phyloP scores from a whole-genome alignment of 2,329 filamentous ascomycete species.

The Rhynchosporium agropyri region DNA sequence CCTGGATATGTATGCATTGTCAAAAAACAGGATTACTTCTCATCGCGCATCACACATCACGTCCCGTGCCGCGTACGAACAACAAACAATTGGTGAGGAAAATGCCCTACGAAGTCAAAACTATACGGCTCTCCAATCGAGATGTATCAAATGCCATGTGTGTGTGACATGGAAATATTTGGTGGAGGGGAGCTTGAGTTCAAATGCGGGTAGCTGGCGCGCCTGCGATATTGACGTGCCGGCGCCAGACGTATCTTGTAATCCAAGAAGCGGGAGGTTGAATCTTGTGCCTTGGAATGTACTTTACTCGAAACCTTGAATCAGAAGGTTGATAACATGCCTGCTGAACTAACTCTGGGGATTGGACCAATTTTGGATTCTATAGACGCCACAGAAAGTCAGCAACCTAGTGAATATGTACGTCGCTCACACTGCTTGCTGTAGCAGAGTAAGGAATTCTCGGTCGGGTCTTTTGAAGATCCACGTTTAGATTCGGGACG shows the following conservation, averaged over 20 bases:
- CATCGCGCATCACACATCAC: neutral
- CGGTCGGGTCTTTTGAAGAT: neutral
- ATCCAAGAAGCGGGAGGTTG: slow-evolving; percentile 1
- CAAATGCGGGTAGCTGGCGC: neutral
- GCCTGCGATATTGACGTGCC: neutral
- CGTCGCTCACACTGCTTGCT: neutral
- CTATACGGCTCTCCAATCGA: slow-evolving; percentile 2
- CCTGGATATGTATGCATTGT: neutral
- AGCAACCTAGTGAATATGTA: slow-evolving; percentile 7
- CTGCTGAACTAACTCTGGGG: neutral
- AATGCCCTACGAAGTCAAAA: neutral
- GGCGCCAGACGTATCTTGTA: neutral
- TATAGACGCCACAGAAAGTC: slow-evolving; percentile 10
- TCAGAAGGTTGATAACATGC: neutral
- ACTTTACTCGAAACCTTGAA: neutral
- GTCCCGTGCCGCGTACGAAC: neutral
- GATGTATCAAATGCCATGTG: slow-evolving; percentile 12
- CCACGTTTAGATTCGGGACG: neutral
- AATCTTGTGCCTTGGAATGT: slow-evolving; percentile 7
- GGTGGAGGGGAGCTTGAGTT: neutral
- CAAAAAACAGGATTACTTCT: slow-evolving; percentile 7
- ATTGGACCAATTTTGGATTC: neutral
- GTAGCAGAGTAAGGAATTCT: neutral
- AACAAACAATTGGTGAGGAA: slow-evolving; percentile 1
- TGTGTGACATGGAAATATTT: neutral